Evolutionary conservation across 2,329 filamentous ascomycete species (phyloP).

Genomic region (Trichoderma simmonsii): DNA sequence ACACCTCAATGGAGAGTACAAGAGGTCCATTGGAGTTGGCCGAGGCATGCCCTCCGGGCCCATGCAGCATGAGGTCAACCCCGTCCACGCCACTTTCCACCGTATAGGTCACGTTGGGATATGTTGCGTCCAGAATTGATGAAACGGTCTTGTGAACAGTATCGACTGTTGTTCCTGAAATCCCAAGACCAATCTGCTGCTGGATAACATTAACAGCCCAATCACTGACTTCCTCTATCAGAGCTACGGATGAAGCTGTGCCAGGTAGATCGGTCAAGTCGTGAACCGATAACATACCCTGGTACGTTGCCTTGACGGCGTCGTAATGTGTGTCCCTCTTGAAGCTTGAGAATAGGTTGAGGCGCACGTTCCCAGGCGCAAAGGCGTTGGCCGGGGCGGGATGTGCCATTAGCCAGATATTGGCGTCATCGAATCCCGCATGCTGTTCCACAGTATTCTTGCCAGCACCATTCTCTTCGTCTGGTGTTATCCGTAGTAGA

Average conservation of each 20-base stretch:
- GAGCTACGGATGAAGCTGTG: neutral
- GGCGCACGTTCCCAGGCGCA: neutral
- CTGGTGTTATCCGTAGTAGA: slow-evolving; percentile 40
- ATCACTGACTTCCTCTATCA: neutral
- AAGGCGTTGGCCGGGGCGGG: slow-evolving; percentile 16
- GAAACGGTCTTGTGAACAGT: neutral
- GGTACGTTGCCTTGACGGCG: neutral
- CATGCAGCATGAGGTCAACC: neutral
- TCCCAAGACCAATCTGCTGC: neutral
- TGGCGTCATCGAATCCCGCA: slow-evolving; percentile 27
- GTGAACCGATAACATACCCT: neutral
- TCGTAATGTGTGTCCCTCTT: neutral
- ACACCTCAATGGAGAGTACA: neutral
- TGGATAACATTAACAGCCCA: neutral
- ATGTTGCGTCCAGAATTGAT: neutral
- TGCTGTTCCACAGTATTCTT: slow-evolving; percentile 30
- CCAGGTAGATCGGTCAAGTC: neutral
- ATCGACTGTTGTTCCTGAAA: neutral
- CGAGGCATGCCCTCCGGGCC: neutral
- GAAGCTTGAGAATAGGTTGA: neutral
- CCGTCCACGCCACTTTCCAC: neutral
- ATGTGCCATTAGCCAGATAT: slow-evolving; percentile 31
- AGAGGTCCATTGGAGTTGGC: neutral
- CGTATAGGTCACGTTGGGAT: neutral
- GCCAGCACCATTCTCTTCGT: slow-evolving; percentile 42